phyloP scores from a whole-genome alignment of 2,329 filamentous ascomycete species.

The Claviceps fusiformis region DNA sequence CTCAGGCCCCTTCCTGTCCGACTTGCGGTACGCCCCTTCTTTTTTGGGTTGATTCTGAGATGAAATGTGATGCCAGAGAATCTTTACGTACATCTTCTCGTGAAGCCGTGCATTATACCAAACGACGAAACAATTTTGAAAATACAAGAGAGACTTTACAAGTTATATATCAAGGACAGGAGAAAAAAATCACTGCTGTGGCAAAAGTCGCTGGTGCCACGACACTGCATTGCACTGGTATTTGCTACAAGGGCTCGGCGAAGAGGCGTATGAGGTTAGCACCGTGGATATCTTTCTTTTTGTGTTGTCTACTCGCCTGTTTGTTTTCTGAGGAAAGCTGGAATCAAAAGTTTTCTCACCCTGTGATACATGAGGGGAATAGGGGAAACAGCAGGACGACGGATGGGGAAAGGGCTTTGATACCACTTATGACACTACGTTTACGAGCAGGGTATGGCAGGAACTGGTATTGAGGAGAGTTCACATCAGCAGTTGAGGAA shows the following conservation, averaged over 20 bases:
- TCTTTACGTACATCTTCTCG: not conserved
- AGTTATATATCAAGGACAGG: conserved; percentile 3
- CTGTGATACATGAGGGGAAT: conserved; percentile 5
- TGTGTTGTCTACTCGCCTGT: conserved; percentile 6
- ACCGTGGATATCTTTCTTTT: conserved; percentile 5
- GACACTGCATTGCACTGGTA: conserved; percentile 8
- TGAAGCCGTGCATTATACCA: conserved; percentile 1
- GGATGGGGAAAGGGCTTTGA: conserved; percentile 18
- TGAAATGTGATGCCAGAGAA: conserved; percentile 6
- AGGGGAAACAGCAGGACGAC: conserved; percentile 8
- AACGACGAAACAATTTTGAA: conserved; percentile 1
- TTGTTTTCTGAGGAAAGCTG: conserved; percentile 1
- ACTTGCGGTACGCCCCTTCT: conserved; percentile 15
- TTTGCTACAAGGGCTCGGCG: conserved; percentile 6
- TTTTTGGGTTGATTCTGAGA: conserved; percentile 12
- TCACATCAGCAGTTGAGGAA: not conserved
- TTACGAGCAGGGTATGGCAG: conserved; percentile 4
- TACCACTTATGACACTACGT: conserved; percentile 23
- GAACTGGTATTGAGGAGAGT: not conserved
- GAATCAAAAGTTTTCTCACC: conserved; percentile 13
- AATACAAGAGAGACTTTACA: conserved; percentile 1
- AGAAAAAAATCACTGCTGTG: not conserved
- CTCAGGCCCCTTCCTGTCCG: not conserved
- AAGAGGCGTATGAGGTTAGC: conserved; percentile 11
- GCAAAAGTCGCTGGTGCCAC: conserved; percentile 3